A percentile compares a stretch with the other conserved stretches of the same genome.
Conservation (phyloP, 139 green algal genomes). For the Parachlorella kessleri region DNA sequence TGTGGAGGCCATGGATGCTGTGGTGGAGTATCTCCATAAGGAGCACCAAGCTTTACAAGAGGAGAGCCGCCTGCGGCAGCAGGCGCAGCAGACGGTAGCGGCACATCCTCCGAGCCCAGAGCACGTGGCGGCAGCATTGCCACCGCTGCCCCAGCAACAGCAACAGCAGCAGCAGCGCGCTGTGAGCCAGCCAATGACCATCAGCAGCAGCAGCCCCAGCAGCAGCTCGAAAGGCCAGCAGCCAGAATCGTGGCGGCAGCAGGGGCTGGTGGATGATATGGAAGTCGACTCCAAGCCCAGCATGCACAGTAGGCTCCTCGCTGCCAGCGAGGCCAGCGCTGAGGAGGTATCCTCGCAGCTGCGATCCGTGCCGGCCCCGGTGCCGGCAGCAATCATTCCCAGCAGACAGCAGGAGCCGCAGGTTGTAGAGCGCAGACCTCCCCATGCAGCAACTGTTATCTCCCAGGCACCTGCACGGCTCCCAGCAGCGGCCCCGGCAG, state of each 20-base stretch:
- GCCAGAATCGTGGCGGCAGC: too few species aligned
- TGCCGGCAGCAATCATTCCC: not conserved
- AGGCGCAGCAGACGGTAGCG: slow-evolving; percentile 16
- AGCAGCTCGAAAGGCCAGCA: too few species aligned
- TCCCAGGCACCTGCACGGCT: too few species aligned
- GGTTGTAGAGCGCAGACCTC: not conserved
- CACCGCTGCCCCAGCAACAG: too few species aligned
- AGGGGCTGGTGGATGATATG: not conserved
- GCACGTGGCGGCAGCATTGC: too few species aligned
- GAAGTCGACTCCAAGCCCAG: not conserved
- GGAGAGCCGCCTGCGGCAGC: too few species aligned
- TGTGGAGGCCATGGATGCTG: slow-evolving; percentile 10
- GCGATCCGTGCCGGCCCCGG: too few species aligned
- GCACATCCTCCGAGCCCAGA: not conserved
- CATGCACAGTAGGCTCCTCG: not conserved
- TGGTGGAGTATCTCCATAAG: slow-evolving; percentile 34
- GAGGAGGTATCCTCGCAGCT: not conserved
- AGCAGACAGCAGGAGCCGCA: not conserved
- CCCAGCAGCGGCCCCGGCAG: too few species aligned
- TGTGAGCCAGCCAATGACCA: too few species aligned
- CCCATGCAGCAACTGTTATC: too few species aligned
- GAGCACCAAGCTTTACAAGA: too few species aligned
- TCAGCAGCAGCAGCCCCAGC: not conserved
- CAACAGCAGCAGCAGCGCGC: too few species aligned
- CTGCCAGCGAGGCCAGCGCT: not conserved